Base-by-base conservation (phyloP, 2,329 filamentous ascomycete genomes). In the Eutypella sp. region DNA sequence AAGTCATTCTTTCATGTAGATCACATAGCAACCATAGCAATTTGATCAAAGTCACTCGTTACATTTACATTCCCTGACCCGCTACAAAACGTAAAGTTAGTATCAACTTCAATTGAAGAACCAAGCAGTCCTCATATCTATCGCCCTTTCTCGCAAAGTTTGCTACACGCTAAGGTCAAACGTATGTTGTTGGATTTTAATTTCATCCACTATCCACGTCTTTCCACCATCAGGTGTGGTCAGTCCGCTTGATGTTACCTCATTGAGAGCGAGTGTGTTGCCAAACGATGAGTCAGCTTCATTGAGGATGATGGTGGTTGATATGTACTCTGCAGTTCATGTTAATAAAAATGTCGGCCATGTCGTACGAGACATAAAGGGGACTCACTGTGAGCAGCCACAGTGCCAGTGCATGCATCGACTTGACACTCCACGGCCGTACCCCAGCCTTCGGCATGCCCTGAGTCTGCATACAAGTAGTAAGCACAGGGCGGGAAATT, bases 351-450 rank as follows among this genome's bases (percentile, higher is more conserved):
- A 15, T 37, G 24, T 11, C 25, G 25, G 25, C 25, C 25, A 7
- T 13, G n/a, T n/a, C n/a, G n/a, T n/a, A n/a, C n/a, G n/a, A n/a
- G n/a, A n/a, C n/a, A n/a, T n/a, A n/a, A n/a, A n/a, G 13, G 16
- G n/a, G 34, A 55, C 60, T 47, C 57, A 65, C 61, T 37, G 44
- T 64, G 61, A 40, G 60, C 49, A n/a, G 54, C 52, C 13, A 52
- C 56, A 6, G 51, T 58, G 38, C 54, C 55, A 15, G 60, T 34
- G 25, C 57, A 63, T 3, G 50, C 52, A 6, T 58, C 55, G 13
- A 57, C 59, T 49, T 63, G 59, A 41, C 60, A 63, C 40, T 64
- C 61, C 2, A 61, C 59, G 9, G 62, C 61, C 0, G 61, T 63
- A 13, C 60, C 61, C 56, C 58, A 65, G 16, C 60, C 61, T 38